A percentile compares a stretch with the other conserved stretches of the same genome.
Evolutionary conservation across 2,329 filamentous ascomycete species (phyloP).

Genomic region (Penicillium griseofulvum): DNA sequence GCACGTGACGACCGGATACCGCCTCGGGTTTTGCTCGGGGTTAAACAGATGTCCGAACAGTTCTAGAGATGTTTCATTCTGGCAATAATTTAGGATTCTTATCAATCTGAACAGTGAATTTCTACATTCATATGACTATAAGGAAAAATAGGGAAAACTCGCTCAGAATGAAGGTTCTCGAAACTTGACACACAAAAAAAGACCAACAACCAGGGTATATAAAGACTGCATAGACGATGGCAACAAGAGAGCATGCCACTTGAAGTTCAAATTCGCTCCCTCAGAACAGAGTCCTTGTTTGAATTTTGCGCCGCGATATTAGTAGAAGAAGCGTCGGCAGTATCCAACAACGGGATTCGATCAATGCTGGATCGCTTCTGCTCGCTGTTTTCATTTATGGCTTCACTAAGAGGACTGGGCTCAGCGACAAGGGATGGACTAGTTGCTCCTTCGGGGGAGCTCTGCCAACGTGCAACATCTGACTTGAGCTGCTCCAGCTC

Average conservation of each 20-base stretch:
- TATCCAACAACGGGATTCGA: conserved; percentile 38
- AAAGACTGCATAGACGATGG: neutral
- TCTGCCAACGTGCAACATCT: conserved; percentile 87
- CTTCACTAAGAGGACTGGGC: conserved; percentile 17
- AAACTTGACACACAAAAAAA: neutral
- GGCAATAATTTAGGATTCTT: neutral
- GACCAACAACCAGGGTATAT: conserved; percentile 4
- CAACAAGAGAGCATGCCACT: neutral
- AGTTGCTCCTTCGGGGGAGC: conserved; percentile 33
- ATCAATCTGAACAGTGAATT: neutral
- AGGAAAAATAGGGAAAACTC: neutral
- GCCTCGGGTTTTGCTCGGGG: conserved; percentile 18
- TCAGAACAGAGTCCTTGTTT: conserved; percentile 14
- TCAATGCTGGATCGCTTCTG: conserved; percentile 31
- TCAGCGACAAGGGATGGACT: conserved; percentile 33
- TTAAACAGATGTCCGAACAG: conserved; percentile 2
- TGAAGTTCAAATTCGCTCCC: conserved; percentile 25
- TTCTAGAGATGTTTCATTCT: neutral
- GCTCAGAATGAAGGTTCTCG: neutral
- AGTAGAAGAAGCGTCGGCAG: conserved; percentile 25
- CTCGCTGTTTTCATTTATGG: conserved; percentile 19
- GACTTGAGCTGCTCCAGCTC: conserved; percentile 85
- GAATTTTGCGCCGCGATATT: conserved; percentile 18
- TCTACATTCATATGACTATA: neutral
- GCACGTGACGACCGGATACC: conserved; percentile 21